Base-by-base conservation (phyloP, 1,139 yeast genomes). In the Candida tropicalis region DNA sequence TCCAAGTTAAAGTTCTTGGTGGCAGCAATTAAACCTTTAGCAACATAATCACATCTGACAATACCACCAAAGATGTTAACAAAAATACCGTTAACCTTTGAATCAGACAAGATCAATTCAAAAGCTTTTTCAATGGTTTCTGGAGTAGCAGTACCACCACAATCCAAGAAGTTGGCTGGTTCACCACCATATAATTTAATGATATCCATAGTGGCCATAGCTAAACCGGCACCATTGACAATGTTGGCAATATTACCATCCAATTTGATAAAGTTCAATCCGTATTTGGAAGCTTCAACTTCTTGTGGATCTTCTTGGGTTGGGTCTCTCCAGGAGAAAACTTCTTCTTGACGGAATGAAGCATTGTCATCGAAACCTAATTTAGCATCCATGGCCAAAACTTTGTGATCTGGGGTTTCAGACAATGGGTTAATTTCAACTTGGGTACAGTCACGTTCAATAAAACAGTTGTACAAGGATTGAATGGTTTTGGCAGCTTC, bases 131-230 rank as follows among this genome's bases (percentile, higher is more conserved):
- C 96, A 66, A 93, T 93, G 63, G 99, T 91, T 73, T 88, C 87
- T 56, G 98, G 97, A 56, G 98, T 93, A 58, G 99, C 99, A 69
- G 97, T 96, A 77, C 99, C 99, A 78, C 99, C 99, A 73, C 97
- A 93, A 77, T 93, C 99, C 69, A 93, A 82, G 81, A 93, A 93
- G 80, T 93, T 93, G 56, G 99, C 99, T 60, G 99, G 99, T 59
- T 84, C 89, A 68, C 99, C 99, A 61, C 98, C 98, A 75, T 90
- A 87, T 61, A 95, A 81, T 77, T 95, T 91, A 77, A 93, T 89
- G 68, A 95, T 95, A 72, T 93, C 99, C 98, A 93, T 91, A 56
- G 99, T 93, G 60, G 99, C 99, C 99, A 93, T 93, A 61, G 99
- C 99, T 64, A 93, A 82, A 72, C 99, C 99, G 47, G 99, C 99